phyloP scores from a whole-genome alignment of 805 yeast genomes.

The Ogataea chonburiensis region DNA sequence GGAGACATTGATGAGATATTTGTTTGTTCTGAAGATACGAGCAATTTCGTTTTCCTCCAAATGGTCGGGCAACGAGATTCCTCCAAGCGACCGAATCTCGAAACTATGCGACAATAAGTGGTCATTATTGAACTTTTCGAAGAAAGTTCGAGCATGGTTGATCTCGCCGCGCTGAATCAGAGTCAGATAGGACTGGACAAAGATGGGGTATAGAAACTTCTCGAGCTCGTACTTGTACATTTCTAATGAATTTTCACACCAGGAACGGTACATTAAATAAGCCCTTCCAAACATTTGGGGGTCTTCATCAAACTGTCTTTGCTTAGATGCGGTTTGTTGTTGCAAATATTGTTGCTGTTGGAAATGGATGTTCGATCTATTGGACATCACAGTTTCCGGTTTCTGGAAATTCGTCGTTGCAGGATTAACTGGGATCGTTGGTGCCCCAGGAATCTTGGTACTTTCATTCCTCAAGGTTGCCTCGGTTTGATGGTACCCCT shows the following conservation, averaged over 20 bases:
- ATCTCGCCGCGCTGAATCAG: conserved; percentile 63
- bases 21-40: conserved; percentile 65
- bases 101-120: conserved; percentile 73
- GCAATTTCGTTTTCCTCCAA: conserved; percentile 81
- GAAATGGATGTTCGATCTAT: conserved; percentile 34
- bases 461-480: conserved; percentile 89
- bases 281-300: conserved; percentile 79
- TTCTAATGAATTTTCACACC: conserved; percentile 91
- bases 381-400: conserved; percentile 36
- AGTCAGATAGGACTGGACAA: conserved; percentile 83
- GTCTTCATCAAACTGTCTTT: conserved; percentile 47
- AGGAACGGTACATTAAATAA: conserved; percentile 72
- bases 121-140: conserved; percentile 69
- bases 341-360: conserved; percentile 31
- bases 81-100: conserved; percentile 70
- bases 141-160: conserved; percentile 67
- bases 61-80: conserved; percentile 78
- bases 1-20: conserved; percentile 73
- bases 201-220: conserved; percentile 86
- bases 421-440: conserved; percentile 49
- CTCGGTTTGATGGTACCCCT: conserved; percentile 93
- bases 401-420: conserved; percentile 36
- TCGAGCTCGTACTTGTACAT: conserved; percentile 86
- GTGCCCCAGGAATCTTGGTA: conserved; percentile 54
- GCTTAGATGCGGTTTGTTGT: conserved; percentile 26